Evolutionary conservation across 306 rosid genomes (phyloP).

Genomic region (Prunus davidiana): DNA sequence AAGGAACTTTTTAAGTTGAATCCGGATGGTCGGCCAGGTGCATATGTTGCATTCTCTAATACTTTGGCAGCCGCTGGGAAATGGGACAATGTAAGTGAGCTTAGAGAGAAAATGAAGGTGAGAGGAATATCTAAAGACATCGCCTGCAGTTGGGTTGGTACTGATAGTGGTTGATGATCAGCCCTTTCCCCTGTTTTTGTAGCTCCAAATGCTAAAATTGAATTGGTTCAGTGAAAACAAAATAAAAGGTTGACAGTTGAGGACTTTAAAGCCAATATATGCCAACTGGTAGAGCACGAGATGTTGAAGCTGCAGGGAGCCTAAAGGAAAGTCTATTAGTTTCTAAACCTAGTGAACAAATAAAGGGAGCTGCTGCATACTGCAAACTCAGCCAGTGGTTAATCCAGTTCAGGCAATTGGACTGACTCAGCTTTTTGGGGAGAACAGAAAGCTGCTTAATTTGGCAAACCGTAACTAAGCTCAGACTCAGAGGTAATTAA

Average conservation of each 20-base stretch:
- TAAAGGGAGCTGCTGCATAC: no score
- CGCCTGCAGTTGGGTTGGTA: slow-evolving; percentile 72
- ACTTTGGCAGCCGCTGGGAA: slow-evolving; percentile 83
- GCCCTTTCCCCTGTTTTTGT: no score
- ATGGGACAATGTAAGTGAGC: slow-evolving; percentile 85
- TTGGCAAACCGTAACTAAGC: not conserved
- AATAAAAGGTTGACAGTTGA: no score
- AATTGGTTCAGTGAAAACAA: no score
- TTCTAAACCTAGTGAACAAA: not conserved
- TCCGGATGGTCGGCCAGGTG: slow-evolving; percentile 64
- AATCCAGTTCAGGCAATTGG: not conserved
- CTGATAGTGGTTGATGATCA: slow-evolving; percentile 24
- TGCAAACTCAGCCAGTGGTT: slow-evolving; percentile 1
- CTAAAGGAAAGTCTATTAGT: not conserved
- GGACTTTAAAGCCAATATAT: not conserved
- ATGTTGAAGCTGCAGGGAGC: not conserved
- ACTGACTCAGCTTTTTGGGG: not conserved
- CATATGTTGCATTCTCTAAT: slow-evolving; percentile 78
- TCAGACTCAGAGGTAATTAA: not conserved
- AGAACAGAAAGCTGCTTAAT: not conserved
- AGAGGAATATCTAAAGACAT: slow-evolving; percentile 64
- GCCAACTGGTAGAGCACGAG: not conserved
- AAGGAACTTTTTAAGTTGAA: slow-evolving; percentile 72
- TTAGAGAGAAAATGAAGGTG: slow-evolving; percentile 76
- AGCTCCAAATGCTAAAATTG: no score